Evolutionary conservation across 148 eudicot species (phyloP), one percentile per base, ranked within the genome.

Genomic region (Camellia japonica): DNA sequence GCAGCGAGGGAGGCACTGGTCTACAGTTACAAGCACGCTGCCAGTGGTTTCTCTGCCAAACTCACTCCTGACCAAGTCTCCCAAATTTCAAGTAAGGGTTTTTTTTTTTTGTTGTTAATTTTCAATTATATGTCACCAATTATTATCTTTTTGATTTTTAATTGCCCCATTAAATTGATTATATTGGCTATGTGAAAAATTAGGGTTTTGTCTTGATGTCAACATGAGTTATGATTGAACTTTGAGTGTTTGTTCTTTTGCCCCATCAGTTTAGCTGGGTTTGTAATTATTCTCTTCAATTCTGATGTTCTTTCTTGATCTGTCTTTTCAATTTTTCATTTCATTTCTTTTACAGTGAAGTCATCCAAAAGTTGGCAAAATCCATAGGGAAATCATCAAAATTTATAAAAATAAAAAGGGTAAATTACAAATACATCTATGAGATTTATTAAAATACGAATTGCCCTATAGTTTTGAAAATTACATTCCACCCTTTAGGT

Each of bases 11-110:
- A 69, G 13, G 85, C 90, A 2, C 75, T 89, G 80, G 23, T 89
- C 55, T 87, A 87, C 62, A 79, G 80, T 69, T 89, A 89, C 92
- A 89, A 88, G 85, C 86, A 68, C 49, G 92, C 92, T 44, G 89
- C 92, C 4, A 87, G 89, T 68, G 92, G 92, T 42, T 89, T 89
- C 85, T 86, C 92, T 5, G 92, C 92, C 73, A 89, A 89, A 82
- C 83, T 89, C 51, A 89, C 90, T 60, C 86, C 89, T n/a, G 86
- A 80, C 65, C 92, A 89, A 77, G 90, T 86, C 30, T 79, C 87
- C 0, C 68, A 86, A 83, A 80, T 89, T 20, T 52, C 85, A 74
- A 81, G 92, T 89, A 83, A 54, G 86, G 3, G 58, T 67, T 68
- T 13, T 23, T 23, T 23, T 23, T 23, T 23, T 0, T 23, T 0